Evolutionary conservation across 129 eudicot genomes (phyloP), one percentile per base, ranked within the genome.

Genomic region (Centella asiatica): DNA sequence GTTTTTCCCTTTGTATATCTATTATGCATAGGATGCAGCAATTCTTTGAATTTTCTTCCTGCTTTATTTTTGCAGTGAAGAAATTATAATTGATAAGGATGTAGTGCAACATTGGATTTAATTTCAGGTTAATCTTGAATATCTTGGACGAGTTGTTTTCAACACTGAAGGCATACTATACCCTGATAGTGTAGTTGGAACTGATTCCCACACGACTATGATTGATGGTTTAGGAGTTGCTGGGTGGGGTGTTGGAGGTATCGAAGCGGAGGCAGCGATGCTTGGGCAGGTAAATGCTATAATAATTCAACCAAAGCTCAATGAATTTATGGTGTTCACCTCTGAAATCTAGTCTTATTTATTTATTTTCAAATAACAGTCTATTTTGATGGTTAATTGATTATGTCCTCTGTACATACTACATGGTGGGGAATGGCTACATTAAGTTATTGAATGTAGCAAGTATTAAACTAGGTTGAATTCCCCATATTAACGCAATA

Each of bases 191-290:
- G 56, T 49, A 28, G 56, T 49, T 49, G 29, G 56, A 14, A 44
- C 49, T 44, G 49, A 44, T 44, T 89, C 97, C 51, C 97, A 89
- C 72, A 89, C 97, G 15, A 89, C 97, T 20, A 89, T 89, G 97
- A 89, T 89, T 73, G 97, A 89, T 57, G 97, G 97, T 60, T 69
- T 89, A 36, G 97, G 97, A 17, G 97, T 89, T 80, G 95, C 97
- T 76, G 97, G 97, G 40, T 89, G 97, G 97, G 97, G 97, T n/a
- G n/a, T n/a, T n/a, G n/a, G n/a, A n/a, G n/a, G n/a, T n/a, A n/a
- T n/a, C n/a, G n/a, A n/a, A n/a, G 97, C 97, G 46, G 97, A 89
- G 77, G 97, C 97, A 9, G 48, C 92, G 33, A 89, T 89, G 97
- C 97, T 89, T 78, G 97, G 97, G 51, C 97, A 89, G 92, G 97